Conservation (phyloP, 2,329 filamentous ascomycete species). For the Tolypocladium tundrense region DNA sequence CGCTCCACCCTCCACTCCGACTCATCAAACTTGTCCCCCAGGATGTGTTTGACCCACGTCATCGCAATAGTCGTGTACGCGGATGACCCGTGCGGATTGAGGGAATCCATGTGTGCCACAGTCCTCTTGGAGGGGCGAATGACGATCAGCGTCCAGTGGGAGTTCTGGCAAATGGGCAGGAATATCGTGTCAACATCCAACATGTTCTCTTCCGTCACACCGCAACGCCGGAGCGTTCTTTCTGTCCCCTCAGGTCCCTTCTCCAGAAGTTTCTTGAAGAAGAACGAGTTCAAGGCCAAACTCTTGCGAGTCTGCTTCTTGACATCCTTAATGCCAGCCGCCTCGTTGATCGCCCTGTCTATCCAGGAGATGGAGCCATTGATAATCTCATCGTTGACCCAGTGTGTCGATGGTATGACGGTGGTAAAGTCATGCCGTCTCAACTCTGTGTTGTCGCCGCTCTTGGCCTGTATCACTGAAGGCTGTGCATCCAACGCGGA, state of each 20-base stretch:
- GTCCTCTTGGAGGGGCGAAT: constrained; percentile 50
- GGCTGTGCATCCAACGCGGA: constrained; percentile 23
- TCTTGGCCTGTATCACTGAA: constrained; percentile 29
- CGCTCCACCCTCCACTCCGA: constrained; percentile 49
- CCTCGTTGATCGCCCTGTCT: constrained; percentile 46
- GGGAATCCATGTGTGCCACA: constrained; percentile 61
- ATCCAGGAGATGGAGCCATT: constrained; percentile 55
- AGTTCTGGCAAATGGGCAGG: constrained; percentile 54
- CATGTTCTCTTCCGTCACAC: constrained; percentile 50
- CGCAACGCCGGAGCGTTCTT: constrained; percentile 45
- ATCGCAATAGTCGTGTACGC: constrained; percentile 31
- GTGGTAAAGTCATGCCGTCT: constrained; percentile 50
- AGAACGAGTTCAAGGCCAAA: constrained; percentile 55
- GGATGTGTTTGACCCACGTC: constrained; percentile 46
- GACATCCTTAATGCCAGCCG: constrained; percentile 39
- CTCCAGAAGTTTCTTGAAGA: constrained; percentile 45
- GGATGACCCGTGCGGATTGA: constrained; percentile 32
- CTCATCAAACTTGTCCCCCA: constrained; percentile 41
- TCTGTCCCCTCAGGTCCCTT: constrained; percentile 37
- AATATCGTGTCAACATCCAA: constrained; percentile 57
- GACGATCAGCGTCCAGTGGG: constrained; percentile 64
- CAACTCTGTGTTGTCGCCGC: constrained; percentile 40
- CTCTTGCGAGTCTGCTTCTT: constrained; percentile 44
- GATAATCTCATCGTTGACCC: constrained; percentile 71
- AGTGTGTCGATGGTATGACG: constrained; percentile 44